These are phyloP conservation scores for Aurifilum marmelostoma DNA, from an alignment of 2,329 filamentous ascomycete species.

Conservation along the genomic window DNA sequence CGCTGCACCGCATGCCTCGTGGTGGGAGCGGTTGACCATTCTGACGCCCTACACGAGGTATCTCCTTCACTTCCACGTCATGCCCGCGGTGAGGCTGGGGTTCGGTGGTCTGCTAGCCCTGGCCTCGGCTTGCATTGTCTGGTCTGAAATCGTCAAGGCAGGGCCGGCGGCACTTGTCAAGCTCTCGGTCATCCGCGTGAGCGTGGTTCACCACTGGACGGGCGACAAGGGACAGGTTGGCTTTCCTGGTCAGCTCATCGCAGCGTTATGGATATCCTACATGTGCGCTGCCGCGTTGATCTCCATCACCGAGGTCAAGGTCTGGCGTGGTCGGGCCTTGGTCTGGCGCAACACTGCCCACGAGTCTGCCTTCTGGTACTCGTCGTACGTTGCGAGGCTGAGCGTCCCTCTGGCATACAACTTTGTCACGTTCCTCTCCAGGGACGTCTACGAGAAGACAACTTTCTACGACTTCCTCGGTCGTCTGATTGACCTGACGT, in stretches of 20 bases:
- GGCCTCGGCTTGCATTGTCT: conserved; percentile 83
- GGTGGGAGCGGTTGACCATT: conserved; percentile 59
- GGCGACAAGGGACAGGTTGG: conserved; percentile 75
- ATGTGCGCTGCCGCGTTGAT: conserved; percentile 91
- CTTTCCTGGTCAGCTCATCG: conserved; percentile 83
- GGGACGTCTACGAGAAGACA: conserved; percentile 72
- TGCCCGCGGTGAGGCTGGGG: conserved; percentile 69
- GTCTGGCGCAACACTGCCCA: conserved; percentile 89
- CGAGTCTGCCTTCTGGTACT: conserved; percentile 95
- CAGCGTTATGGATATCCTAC: conserved; percentile 88
- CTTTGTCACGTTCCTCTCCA: conserved; percentile 87
- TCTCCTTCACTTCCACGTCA: conserved; percentile 71
- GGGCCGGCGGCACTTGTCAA: conserved; percentile 61
- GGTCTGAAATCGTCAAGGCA: conserved; percentile 92
- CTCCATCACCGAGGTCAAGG: conserved; percentile 88
- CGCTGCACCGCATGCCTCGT: conserved; percentile 56
- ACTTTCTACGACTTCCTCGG: conserved; percentile 89
- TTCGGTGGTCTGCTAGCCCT: conserved; percentile 70
- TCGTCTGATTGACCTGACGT: conserved; percentile 78
- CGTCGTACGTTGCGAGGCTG: conserved; percentile 86
- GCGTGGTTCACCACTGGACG: conserved; percentile 75
- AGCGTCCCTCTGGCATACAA: conserved; percentile 95
- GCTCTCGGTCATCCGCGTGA: conserved; percentile 70
- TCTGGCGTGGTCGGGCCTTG: conserved; percentile 94
- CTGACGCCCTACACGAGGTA: conserved; percentile 84